phyloP scores from a whole-genome alignment of 2,329 filamentous ascomycete genomes.

The Xylariaceae sp. region DNA sequence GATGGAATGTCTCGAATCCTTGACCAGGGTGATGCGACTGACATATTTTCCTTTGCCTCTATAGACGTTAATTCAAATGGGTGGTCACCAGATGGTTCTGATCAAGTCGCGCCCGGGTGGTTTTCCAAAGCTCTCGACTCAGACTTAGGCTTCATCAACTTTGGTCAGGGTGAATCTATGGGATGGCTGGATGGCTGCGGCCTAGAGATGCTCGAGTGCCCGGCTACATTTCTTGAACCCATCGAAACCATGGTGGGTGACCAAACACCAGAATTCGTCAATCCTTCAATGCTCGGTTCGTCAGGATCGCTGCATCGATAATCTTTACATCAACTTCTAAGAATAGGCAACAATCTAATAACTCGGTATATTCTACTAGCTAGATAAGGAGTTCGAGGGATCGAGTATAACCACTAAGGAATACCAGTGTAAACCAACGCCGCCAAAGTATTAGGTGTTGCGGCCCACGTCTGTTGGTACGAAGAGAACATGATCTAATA shows the following conservation, averaged over 20 bases:
- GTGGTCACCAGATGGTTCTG: not conserved
- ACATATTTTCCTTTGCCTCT: not conserved
- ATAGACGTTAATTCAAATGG: not conserved
- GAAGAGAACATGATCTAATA: not conserved
- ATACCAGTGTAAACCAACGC: too few species aligned
- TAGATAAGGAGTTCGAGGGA: not conserved
- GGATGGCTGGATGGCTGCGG: conserved; percentile 2
- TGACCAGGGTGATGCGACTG: not conserved
- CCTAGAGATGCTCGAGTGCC: not conserved
- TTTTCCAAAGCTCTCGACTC: not conserved
- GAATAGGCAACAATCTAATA: too few species aligned
- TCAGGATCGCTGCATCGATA: not conserved
- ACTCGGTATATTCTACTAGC: not conserved
- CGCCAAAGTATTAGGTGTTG: too few species aligned
- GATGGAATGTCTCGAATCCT: not conserved
- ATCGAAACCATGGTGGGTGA: not conserved
- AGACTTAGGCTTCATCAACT: not conserved
- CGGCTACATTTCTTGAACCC: not conserved
- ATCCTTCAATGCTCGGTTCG: conserved; percentile 10
- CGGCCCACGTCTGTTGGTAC: too few species aligned
- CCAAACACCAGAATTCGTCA: not conserved
- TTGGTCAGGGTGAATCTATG: not conserved
- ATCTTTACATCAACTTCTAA: not conserved
- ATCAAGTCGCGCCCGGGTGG: not conserved
- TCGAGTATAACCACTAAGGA: too few species aligned